Evolutionary conservation across 2,329 filamentous ascomycete genomes (phyloP).

Genomic region (Arthrobotrys entomopaga): DNA sequence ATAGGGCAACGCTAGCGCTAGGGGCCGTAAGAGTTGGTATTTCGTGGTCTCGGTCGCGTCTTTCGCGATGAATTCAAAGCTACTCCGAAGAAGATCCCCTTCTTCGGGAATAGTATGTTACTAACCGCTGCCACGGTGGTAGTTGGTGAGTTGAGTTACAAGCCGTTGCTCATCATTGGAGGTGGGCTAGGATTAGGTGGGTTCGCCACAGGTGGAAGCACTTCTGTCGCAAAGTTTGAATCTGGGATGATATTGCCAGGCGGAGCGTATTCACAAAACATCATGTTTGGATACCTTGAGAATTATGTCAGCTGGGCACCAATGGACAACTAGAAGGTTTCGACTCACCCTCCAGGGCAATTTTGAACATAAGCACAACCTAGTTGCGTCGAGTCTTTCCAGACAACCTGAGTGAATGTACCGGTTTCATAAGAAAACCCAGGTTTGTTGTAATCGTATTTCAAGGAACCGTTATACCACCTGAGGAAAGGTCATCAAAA

Average conservation of each 20-base stretch:
- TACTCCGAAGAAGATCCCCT: too few species aligned
- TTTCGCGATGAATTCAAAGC: too few species aligned
- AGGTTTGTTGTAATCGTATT: conserved; percentile 70
- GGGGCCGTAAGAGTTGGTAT: too few species aligned
- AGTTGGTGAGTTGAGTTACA: too few species aligned
- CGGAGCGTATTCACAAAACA: conserved; percentile 25
- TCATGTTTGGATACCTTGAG: conserved; percentile 23
- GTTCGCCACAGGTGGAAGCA: conserved; percentile 17
- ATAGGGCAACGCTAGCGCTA: too few species aligned
- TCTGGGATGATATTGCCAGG: conserved; percentile 19
- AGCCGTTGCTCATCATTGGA: conserved; percentile 9
- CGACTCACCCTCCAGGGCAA: conserved; percentile 11
- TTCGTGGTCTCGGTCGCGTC: too few species aligned
- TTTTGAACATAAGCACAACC: conserved; percentile 65
- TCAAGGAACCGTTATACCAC: conserved; percentile 72
- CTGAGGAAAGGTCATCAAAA: conserved; percentile 64
- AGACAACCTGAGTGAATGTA: conserved; percentile 78
- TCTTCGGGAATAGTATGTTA: too few species aligned
- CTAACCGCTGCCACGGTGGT: too few species aligned
- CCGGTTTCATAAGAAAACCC: conserved; percentile 72
- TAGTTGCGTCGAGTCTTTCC: conserved; percentile 71
- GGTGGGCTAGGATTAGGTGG: conserved; percentile 16
- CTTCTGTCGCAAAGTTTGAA: conserved; percentile 21
- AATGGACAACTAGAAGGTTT: background rate
- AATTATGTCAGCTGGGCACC: background rate